These are phyloP conservation scores for Cyanidium caldarium DNA, from an alignment of 23 red algal species.

Conservation along the genomic window DNA sequence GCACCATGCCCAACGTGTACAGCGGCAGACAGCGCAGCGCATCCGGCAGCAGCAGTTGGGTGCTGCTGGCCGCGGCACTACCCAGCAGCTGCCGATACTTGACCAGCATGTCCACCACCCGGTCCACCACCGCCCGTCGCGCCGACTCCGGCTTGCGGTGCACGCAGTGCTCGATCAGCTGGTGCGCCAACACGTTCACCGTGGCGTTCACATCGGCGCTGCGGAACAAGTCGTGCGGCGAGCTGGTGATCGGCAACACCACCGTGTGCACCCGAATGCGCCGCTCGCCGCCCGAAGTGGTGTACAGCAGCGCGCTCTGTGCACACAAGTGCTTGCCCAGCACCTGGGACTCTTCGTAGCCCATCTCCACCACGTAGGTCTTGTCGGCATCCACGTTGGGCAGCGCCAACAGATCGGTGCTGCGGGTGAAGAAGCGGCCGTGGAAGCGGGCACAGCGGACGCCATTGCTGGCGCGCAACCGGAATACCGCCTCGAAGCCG, in stretches of 20 bases:
- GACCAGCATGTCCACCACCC: constrained; percentile 43
- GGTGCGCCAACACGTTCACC: constrained; percentile 41
- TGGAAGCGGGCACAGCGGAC: constrained; percentile 59
- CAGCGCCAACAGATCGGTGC: constrained; percentile 66
- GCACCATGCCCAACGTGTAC: constrained; percentile 62
- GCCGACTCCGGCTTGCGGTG: constrained; percentile 40
- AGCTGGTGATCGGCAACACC: constrained; percentile 41
- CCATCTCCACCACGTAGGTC: constrained; percentile 78
- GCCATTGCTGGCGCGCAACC: constrained; percentile 69
- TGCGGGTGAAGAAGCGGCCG: constrained; percentile 87
- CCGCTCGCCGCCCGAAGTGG: constrained; percentile 70
- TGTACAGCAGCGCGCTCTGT: constrained; percentile 93
- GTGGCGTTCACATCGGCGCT: constrained; percentile 57
- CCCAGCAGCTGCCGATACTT: constrained; percentile 53
- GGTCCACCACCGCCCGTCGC: constrained; percentile 37
- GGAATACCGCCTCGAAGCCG: constrained; percentile 87
- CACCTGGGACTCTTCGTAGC: constrained; percentile 57
- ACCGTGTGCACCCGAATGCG: constrained; percentile 90
- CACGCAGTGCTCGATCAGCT: constrained; percentile 37
- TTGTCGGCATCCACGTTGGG: constrained; percentile 82
- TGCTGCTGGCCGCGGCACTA: constrained; percentile 1
- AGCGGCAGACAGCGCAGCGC: constrained; percentile 59
- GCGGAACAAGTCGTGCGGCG: constrained; percentile 43
- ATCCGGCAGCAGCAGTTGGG: constrained; percentile 67
- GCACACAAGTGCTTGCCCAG: constrained; percentile 35